Conservation (phyloP, 768 basidiomycete genomes). For the Porphyrellus cyaneotinctus region DNA sequence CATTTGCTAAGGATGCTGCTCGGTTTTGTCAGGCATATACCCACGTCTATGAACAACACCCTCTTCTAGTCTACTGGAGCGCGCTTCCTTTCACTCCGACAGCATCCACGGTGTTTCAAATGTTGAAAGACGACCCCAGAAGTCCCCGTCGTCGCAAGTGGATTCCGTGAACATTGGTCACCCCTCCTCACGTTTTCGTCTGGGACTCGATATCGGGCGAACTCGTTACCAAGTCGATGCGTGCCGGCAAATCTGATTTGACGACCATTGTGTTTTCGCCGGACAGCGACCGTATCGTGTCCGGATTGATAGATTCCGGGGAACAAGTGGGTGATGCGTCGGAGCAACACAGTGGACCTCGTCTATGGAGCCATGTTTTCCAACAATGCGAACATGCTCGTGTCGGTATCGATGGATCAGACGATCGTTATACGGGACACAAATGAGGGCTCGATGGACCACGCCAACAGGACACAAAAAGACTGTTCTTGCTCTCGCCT, state of each 20-base stretch:
- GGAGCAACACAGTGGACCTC: conserved; percentile 15
- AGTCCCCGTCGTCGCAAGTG: conserved; percentile 14
- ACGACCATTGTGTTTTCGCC: conserved; percentile 28
- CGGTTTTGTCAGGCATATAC: conserved; percentile 31
- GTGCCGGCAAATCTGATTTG: conserved; percentile 9
- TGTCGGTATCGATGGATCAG: conserved; percentile 26
- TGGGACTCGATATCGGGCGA: conserved; percentile 30
- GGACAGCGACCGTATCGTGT: conserved; percentile 23
- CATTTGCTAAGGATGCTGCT: conserved; percentile 24
- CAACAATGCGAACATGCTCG: conserved; percentile 19
- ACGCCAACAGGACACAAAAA: conserved; percentile 25
- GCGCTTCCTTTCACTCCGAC: conserved; percentile 32
- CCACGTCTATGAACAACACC: conserved; percentile 28
- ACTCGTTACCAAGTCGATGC: conserved; percentile 20
- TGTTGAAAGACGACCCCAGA: conserved; percentile 25
- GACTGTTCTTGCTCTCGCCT: conserved; percentile 28
- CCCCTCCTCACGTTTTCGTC: conserved; percentile 23
- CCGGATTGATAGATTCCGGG: conserved; percentile 19
- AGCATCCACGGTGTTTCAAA: conserved; percentile 21
- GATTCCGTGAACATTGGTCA: conserved; percentile 20
- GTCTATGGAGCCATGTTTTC: conserved; percentile 31
- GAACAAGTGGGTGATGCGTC: conserved; percentile 14
- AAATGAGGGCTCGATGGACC: background rate
- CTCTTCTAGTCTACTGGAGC: conserved; percentile 30
- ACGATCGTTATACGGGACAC: conserved; percentile 28